Evolutionary conservation across 345 rosid genomes (phyloP).

Genomic region (Tarenaya hassleriana): DNA sequence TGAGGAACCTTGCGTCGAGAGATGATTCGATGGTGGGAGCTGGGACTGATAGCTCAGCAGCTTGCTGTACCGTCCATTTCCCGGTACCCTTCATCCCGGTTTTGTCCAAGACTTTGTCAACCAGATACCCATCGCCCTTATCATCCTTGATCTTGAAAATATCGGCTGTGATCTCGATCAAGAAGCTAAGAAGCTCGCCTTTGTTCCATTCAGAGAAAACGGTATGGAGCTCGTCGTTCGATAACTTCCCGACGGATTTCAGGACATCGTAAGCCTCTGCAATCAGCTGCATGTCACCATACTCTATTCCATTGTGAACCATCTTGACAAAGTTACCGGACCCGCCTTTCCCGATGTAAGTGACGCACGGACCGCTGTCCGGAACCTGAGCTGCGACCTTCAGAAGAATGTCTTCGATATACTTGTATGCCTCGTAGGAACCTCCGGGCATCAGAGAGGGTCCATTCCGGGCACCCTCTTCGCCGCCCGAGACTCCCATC

Average conservation of each 20-base stretch:
- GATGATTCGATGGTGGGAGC: constrained; percentile 93
- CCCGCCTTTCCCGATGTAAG: constrained; percentile 84
- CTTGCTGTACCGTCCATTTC: constrained; percentile 98
- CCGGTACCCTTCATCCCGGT: constrained; percentile 99
- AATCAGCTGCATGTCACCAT: constrained; percentile 95
- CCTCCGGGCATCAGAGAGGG: constrained; percentile 99
- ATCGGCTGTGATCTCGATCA: constrained; percentile 88
- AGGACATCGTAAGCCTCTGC: constrained; percentile 90
- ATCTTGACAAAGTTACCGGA: constrained; percentile 96
- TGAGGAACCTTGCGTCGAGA: constrained; percentile 82
- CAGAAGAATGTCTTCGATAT: constrained; percentile 83
- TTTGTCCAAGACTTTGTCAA: constrained; percentile 92
- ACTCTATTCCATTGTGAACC: constrained; percentile 94
- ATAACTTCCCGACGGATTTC: constrained; percentile 77
- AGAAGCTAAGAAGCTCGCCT: constrained; percentile 92
- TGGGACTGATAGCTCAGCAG: constrained; percentile 89
- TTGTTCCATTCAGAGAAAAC: constrained; percentile 91
- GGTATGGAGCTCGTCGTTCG: constrained; percentile 65
- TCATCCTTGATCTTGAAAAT: constrained; percentile 82
- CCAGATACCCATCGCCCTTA: constrained; percentile 83
- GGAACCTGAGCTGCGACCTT: constrained; percentile 95
- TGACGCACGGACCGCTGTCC: constrained; percentile 90
- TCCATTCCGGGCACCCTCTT: constrained; percentile 90
- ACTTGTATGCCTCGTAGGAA: constrained; percentile 74
- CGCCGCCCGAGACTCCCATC: constrained; percentile 98